Evolutionary conservation across 176 grass and related monocot species (phyloP).

Genomic region (Oryza brachyantha): DNA sequence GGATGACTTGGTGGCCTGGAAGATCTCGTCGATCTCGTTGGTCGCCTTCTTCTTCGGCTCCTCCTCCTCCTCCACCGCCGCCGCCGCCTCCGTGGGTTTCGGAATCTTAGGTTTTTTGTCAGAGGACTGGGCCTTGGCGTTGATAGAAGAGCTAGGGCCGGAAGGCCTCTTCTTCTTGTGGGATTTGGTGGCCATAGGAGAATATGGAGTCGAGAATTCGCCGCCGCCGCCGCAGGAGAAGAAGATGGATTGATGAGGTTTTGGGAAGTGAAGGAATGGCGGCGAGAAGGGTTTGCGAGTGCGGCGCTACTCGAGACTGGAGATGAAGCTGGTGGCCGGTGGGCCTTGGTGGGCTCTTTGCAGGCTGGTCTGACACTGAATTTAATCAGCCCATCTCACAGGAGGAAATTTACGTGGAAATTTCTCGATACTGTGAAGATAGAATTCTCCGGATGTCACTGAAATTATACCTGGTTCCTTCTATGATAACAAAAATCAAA

Average conservation of each 20-base stretch:
- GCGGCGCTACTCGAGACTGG: background rate
- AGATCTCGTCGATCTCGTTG: constrained; percentile 84
- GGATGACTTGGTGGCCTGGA: constrained; percentile 44
- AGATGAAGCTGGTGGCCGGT: background rate
- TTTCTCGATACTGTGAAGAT: too few species aligned
- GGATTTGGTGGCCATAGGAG: constrained; percentile 34
- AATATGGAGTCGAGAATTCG: background rate
- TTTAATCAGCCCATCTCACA: background rate
- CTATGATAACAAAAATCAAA: too few species aligned
- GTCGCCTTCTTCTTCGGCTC: constrained; percentile 48
- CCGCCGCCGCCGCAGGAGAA: constrained; percentile 8
- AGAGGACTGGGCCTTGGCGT: background rate
- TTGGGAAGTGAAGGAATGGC: background rate
- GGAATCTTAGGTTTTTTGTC: constrained; percentile 15
- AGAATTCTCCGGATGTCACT: too few species aligned
- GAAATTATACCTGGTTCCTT: too few species aligned
- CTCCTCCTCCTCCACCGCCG: constrained; percentile 23
- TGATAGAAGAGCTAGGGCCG: background rate
- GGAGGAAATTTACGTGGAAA: background rate
- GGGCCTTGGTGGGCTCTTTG: background rate
- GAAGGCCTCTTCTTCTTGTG: constrained; percentile 36
- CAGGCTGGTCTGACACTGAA: background rate
- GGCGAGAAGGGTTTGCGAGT: constrained; percentile 21
- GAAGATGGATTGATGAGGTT: background rate
- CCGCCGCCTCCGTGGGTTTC: background rate